phyloP scores from a whole-genome alignment of 2,329 filamentous ascomycete species.

The Penicillium sp. region DNA sequence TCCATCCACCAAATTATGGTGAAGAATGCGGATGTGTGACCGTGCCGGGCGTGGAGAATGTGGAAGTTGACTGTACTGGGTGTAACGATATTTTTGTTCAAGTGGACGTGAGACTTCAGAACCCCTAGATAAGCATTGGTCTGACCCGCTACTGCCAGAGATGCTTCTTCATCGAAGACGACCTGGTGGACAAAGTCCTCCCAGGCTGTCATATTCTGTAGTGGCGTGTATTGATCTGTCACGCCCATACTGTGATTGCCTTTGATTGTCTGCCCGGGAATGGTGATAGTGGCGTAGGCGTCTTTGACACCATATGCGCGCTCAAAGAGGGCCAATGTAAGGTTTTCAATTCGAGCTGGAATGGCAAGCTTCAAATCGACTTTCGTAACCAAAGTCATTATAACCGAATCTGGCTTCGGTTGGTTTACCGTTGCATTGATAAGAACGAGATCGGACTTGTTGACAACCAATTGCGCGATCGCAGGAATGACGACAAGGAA shows the following conservation, averaged over 20 bases:
- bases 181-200: conserved; percentile 16
- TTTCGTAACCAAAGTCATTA: conserved; percentile 20
- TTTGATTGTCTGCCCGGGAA: conserved; percentile 22
- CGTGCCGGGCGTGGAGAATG: too few relatives aligned
- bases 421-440: conserved; percentile 18
- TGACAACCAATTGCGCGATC: conserved; percentile 49
- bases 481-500: conserved; percentile 50
- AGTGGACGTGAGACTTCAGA: conserved; percentile 19
- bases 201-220: conserved; percentile 19
- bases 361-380: conserved; percentile 20
- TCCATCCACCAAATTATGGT: too few relatives aligned
- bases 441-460: conserved; percentile 44
- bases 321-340: conserved; percentile 17
- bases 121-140: conserved; percentile 20
- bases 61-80: conserved; percentile 14
- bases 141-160: conserved; percentile 12
- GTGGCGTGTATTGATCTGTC: conserved; percentile 6
- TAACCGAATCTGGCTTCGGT: conserved; percentile 21
- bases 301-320: conserved; percentile 12
- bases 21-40: too few relatives aligned
- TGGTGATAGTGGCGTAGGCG: conserved; percentile 17
- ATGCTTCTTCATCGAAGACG: conserved; percentile 15
- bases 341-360: conserved; percentile 18
- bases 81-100: conserved; percentile 19
- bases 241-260: conserved; percentile 21